Conservation (phyloP, 345 rosid species). For the Sisymbrium altissimum region DNA sequence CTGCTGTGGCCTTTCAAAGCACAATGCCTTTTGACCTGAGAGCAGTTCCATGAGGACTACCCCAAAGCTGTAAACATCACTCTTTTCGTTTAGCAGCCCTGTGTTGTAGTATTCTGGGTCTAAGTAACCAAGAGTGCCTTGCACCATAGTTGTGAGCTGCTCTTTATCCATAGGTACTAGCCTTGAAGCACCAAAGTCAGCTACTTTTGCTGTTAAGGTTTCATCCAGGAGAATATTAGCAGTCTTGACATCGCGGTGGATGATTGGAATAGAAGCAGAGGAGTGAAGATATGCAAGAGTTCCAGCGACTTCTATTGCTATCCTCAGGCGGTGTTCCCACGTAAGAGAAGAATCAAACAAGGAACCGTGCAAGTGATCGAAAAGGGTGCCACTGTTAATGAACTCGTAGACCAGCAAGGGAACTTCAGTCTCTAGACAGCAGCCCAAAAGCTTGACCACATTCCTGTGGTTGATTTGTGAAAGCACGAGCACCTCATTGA, state of each 20-base stretch:
- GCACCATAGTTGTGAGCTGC: slow-evolving; percentile 39
- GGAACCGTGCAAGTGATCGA: slow-evolving; percentile 14
- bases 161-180: slow-evolving; percentile 12
- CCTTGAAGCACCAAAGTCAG: not conserved
- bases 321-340: slow-evolving; percentile 34
- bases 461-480: slow-evolving; percentile 30
- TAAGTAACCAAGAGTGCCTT: slow-evolving; percentile 41
- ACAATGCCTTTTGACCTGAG: slow-evolving; percentile 26
- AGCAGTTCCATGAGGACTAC: slow-evolving; percentile 40
- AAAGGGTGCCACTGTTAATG: slow-evolving; percentile 26
- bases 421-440: slow-evolving; percentile 25
- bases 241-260: slow-evolving; percentile 44
- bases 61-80: slow-evolving; percentile 51
- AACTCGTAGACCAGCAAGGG: slow-evolving; percentile 28
- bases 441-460: slow-evolving; percentile 1
- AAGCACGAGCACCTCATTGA: slow-evolving; percentile 30
- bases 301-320: slow-evolving; percentile 37
- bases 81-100: slow-evolving; percentile 31
- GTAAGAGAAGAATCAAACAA: not conserved
- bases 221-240: slow-evolving; percentile 41
- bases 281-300: slow-evolving; percentile 40
- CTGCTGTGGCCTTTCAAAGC: slow-evolving; percentile 8
- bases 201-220: not conserved
- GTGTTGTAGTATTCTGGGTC: slow-evolving; percentile 42
- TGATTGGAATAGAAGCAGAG: slow-evolving; percentile 33